Evolutionary conservation across 2,329 filamentous ascomycete species (phyloP).

Genomic region (Ophiostoma montium): DNA sequence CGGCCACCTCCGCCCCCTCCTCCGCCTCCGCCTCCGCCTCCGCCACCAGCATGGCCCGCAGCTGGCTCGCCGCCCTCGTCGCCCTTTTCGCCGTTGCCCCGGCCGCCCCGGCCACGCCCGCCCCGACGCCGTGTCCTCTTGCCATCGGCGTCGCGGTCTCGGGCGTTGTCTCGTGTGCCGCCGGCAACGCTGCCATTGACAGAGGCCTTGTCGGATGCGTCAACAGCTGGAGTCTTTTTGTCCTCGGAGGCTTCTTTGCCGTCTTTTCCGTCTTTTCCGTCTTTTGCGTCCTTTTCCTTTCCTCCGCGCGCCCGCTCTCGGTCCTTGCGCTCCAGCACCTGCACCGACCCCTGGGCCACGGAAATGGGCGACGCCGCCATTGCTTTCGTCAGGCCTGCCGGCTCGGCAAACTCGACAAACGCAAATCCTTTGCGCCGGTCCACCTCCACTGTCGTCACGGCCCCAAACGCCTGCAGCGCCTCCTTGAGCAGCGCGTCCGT

Average conservation of each 20-base stretch:
- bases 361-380: constrained; percentile 68
- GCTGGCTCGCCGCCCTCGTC: not conserved
- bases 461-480: constrained; percentile 59
- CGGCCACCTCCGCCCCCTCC: not conserved
- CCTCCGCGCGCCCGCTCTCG: constrained; percentile 17
- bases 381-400: constrained; percentile 59
- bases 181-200: not conserved
- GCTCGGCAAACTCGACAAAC: constrained; percentile 75
- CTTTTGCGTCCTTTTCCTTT: not conserved
- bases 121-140: not conserved
- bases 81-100: not conserved
- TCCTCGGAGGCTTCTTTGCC: too few relatives aligned
- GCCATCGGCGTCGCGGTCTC: not conserved
- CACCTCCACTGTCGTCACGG: constrained; percentile 70
- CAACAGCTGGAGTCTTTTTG: too few relatives aligned
- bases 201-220: not conserved
- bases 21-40: not conserved
- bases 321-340: constrained; percentile 72
- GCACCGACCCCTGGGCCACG: constrained; percentile 73
- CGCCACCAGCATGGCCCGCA: not conserved
- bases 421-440: constrained; percentile 92
- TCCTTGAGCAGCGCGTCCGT: constrained; percentile 68
- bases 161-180: not conserved
- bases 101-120: not conserved
- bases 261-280: not conserved